Evolutionary conservation across 768 basidiomycete genomes (phyloP).

Genomic region (Exidia glandulosa): DNA sequence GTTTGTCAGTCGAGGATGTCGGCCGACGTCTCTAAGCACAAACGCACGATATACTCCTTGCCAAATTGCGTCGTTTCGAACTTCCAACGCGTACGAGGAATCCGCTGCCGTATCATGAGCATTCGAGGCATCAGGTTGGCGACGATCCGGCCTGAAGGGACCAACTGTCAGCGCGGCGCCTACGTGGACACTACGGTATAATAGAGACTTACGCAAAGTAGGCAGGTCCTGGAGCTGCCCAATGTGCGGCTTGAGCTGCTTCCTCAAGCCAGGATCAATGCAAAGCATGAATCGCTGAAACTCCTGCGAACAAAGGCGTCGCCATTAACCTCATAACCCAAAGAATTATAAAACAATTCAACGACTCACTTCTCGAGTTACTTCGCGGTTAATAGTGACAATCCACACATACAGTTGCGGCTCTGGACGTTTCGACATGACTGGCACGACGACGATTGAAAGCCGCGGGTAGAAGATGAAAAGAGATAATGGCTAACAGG

Average conservation of each 20-base stretch:
- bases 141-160: slow-evolving; percentile 49
- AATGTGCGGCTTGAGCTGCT: background rate
- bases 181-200: background rate
- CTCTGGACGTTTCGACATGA: background rate
- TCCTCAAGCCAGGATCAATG: background rate
- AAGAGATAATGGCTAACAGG: background rate
- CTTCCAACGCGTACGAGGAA: slow-evolving; percentile 70
- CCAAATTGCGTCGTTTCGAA: slow-evolving; percentile 40
- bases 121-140: slow-evolving; percentile 66
- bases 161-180: background rate
- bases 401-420: background rate
- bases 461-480: background rate
- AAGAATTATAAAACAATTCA: background rate
- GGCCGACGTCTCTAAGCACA: background rate
- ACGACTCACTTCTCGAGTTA: background rate
- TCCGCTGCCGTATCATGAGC: slow-evolving; percentile 78
- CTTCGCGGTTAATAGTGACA: background rate
- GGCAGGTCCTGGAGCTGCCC: background rate
- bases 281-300: background rate
- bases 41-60: slow-evolving; percentile 61
- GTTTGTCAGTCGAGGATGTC: slow-evolving; percentile 23
- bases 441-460: background rate
- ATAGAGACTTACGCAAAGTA: background rate
- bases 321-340: background rate
- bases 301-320: background rate